These are phyloP conservation scores for Chamaecrista fasciculata DNA, from an alignment of 306 rosid genomes.

Conservation along the genomic window DNA sequence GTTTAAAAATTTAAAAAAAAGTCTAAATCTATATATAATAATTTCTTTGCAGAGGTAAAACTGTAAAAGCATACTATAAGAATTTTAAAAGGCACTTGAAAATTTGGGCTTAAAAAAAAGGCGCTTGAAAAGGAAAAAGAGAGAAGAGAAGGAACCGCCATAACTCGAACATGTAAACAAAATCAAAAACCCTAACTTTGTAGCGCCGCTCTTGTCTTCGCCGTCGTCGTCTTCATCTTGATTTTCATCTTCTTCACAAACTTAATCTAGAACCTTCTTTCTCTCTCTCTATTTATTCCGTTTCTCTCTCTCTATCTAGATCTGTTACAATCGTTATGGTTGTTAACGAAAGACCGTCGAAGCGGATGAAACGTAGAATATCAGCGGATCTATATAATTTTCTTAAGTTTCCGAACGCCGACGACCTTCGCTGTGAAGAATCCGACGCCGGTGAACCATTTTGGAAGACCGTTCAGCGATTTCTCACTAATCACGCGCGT, in stretches of 20 bases:
- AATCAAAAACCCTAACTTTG: slow-evolving; percentile 26
- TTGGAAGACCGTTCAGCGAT: slow-evolving; percentile 48
- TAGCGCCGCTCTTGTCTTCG: slow-evolving; percentile 20
- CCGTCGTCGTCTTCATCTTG: slow-evolving; percentile 13
- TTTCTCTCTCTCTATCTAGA: background rate
- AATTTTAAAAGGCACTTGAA: no score
- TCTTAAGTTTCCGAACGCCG: slow-evolving; percentile 36
- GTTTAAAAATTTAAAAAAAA: no score
- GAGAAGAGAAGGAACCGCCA: slow-evolving; percentile 14
- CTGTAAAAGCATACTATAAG: no score
- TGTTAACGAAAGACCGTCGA: slow-evolving; percentile 68
- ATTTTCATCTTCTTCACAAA: background rate
- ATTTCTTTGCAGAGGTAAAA: no score
- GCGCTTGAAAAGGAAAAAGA: slow-evolving; percentile 2
- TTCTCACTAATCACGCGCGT: slow-evolving; percentile 64
- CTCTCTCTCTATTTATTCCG: background rate
- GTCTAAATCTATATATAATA: no score
- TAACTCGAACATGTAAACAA: slow-evolving; percentile 24
- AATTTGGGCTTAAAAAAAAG: no score
- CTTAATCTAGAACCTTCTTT: background rate
- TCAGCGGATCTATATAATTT: slow-evolving; percentile 75
- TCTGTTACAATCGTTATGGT: slow-evolving; percentile 59
- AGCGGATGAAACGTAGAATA: slow-evolving; percentile 73
- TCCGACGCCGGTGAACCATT: slow-evolving; percentile 40
- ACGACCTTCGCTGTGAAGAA: background rate